Base-by-base conservation (phyloP, 352 stramenopile genomes). In the Pythium volutum region DNA sequence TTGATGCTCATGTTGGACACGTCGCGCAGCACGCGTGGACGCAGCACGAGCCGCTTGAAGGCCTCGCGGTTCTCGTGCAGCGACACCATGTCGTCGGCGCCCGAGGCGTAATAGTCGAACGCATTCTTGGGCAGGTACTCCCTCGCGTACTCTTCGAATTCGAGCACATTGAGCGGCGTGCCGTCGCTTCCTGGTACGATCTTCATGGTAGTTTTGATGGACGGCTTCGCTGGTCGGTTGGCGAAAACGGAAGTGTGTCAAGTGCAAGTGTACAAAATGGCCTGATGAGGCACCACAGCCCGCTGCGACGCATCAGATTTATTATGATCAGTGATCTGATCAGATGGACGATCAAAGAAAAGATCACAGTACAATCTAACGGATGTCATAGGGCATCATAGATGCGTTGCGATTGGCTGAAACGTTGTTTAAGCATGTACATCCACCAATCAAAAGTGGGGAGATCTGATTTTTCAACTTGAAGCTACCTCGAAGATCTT, bases 11-110 rank as follows among this genome's bases (percentile, higher is more conserved):
- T 91, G 50, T 95, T 85, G 67, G 93, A 96, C 54, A 98, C 91
- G 55, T 97, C 91, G 56, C 92, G 88, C 23, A 98, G 79, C 55
- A 98, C 85, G 39, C 96, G 95, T 50, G 93, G 97, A 55, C 96
- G 92, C 76, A 98, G 95, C 77, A 97, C 91, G 25, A 98, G 67
- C 27, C 96, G 81, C 45, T 88, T 87, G 70, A 98, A 98, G 2
- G 95, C 94, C 69, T 88, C 72, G 59, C 86, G 87, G 74, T 90
- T 91, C 61, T 90, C 79, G 23, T 73, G 62, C 22, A 93, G 65
- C 62, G 81, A 77, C 33, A 88, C 69, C 86, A 98, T 97, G 58
- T 98, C 94, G 67, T 98, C 93, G 12, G 89, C 90, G 54, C 94
- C 96, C 8, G 87, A 97, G 52, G 80, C 82, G 66, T 97, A 98